Evolutionary conservation across 805 yeast genomes (phyloP).

Genomic region (Lachancea fermentati): DNA sequence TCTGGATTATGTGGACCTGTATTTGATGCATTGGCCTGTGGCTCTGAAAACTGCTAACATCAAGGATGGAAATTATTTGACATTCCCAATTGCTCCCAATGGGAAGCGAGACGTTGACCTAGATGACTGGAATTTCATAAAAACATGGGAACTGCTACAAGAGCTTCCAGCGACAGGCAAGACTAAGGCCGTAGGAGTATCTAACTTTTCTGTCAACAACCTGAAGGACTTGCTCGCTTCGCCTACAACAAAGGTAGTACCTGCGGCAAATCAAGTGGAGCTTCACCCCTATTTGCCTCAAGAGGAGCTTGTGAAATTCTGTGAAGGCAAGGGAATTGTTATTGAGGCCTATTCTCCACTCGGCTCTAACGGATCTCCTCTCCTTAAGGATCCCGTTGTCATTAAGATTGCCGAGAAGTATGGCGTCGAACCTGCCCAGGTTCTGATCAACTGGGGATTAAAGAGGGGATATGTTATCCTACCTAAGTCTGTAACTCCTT

Average conservation of each 20-base stretch:
- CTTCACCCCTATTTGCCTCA: constrained; percentile 71
- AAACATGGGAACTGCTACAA: constrained; percentile 64
- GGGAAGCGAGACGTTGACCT: constrained; percentile 35
- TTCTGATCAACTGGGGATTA: constrained; percentile 55
- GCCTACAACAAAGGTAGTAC: constrained; percentile 47
- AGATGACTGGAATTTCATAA: constrained; percentile 38
- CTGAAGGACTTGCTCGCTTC: constrained; percentile 45
- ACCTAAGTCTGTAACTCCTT: constrained; percentile 44
- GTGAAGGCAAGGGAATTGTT: constrained; percentile 46
- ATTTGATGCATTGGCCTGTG: constrained; percentile 81
- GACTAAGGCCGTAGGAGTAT: constrained; percentile 67
- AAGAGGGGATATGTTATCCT: constrained; percentile 50
- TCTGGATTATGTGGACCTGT: constrained; percentile 71
- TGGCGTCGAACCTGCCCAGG: constrained; percentile 41
- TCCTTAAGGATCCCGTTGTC: constrained; percentile 41
- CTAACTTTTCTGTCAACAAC: constrained; percentile 57
- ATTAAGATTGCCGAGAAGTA: constrained; percentile 39
- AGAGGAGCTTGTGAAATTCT: constrained; percentile 47
- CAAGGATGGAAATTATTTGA: constrained; percentile 30
- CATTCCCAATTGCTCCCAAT: constrained; percentile 35
- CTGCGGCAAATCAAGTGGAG: constrained; percentile 74
- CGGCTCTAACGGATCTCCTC: constrained; percentile 54
- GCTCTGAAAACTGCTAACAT: constrained; percentile 41
- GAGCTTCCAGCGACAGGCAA: constrained; percentile 45
- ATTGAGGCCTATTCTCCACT: constrained; percentile 77